A percentile compares a stretch with the other conserved stretches of the same genome.
Conservation (phyloP, 331 rosid genomes). For the Malus hybrid region DNA sequence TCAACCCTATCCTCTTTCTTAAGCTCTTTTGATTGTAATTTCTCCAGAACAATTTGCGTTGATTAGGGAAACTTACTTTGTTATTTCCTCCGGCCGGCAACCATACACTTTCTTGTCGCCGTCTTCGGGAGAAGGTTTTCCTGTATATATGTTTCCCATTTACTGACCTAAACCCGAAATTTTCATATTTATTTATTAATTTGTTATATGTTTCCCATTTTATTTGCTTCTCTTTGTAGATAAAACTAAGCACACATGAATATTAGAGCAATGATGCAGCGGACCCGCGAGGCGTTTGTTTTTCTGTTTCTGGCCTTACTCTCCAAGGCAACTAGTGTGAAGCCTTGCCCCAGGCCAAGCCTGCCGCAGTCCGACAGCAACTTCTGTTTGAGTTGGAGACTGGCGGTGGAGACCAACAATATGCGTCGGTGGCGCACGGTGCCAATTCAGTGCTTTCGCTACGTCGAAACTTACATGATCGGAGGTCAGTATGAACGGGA, state of each 20-base stretch:
- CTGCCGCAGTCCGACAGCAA: background rate
- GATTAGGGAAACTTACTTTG: background rate
- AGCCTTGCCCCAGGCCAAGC: conserved; percentile 3
- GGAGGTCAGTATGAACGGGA: conserved; percentile 69
- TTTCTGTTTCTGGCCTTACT: conserved; percentile 28
- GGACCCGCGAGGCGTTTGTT: conserved; percentile 21
- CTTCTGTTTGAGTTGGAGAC: conserved; percentile 72
- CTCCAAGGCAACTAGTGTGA: conserved; percentile 14
- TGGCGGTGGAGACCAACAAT: conserved; percentile 72
- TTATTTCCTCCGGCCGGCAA: background rate
- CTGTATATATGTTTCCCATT: background rate
- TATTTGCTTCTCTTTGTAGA: background rate
- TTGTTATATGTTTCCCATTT: background rate
- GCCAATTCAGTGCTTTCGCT: conserved; percentile 42
- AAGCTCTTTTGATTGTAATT: background rate
- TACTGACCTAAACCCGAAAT: background rate
- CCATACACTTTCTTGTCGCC: background rate
- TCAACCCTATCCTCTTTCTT: background rate
- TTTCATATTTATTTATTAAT: background rate
- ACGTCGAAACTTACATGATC: conserved; percentile 58
- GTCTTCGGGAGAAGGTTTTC: background rate
- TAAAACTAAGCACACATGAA: conserved; percentile 6
- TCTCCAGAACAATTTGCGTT: background rate
- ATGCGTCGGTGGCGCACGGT: conserved; percentile 66
- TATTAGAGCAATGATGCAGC: conserved; percentile 23